Conservation (phyloP, 2,329 filamentous ascomycete species). For the Zalaria sp. region DNA sequence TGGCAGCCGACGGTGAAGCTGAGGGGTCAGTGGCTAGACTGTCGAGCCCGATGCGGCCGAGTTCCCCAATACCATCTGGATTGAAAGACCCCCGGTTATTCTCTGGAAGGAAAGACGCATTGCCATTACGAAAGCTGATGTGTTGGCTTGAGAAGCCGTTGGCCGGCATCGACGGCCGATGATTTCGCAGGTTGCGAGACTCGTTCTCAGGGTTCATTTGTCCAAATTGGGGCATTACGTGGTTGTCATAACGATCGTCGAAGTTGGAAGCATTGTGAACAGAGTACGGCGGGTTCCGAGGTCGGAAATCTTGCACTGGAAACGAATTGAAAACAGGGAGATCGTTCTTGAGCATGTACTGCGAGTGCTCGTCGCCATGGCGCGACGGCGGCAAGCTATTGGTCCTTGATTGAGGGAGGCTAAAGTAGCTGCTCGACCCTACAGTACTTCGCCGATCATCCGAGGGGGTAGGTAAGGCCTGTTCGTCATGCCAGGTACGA, state of each 20-base stretch:
- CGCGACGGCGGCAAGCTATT: conserved; percentile 42
- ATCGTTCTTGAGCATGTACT: too few relatives aligned
- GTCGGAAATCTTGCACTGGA: too few relatives aligned
- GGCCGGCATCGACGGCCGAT: background rate
- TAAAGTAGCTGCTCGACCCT: conserved; percentile 20
- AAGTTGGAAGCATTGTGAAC: too few relatives aligned
- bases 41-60: too few relatives aligned
- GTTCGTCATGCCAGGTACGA: conserved; percentile 1
- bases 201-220: conserved; percentile 27
- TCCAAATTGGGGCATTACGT: conserved; percentile 7
- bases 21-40: too few relatives aligned
- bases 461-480: conserved; percentile 5
- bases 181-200: conserved; percentile 8
- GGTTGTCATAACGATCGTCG: background rate
- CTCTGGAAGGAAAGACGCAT: too few relatives aligned
- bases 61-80: too few relatives aligned
- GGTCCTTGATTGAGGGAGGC: conserved; percentile 37
- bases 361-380: conserved; percentile 26
- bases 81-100: too few relatives aligned
- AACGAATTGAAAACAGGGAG: too few relatives aligned
- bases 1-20: too few relatives aligned
- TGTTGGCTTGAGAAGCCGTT: background rate
- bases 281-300: too few relatives aligned
- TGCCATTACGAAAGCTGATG: too few relatives aligned
- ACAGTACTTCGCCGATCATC: conserved; percentile 10